These are phyloP conservation scores for Trichophyton benhamiae DNA, from an alignment of 2,329 filamentous ascomycete species.

Conservation along the genomic window DNA sequence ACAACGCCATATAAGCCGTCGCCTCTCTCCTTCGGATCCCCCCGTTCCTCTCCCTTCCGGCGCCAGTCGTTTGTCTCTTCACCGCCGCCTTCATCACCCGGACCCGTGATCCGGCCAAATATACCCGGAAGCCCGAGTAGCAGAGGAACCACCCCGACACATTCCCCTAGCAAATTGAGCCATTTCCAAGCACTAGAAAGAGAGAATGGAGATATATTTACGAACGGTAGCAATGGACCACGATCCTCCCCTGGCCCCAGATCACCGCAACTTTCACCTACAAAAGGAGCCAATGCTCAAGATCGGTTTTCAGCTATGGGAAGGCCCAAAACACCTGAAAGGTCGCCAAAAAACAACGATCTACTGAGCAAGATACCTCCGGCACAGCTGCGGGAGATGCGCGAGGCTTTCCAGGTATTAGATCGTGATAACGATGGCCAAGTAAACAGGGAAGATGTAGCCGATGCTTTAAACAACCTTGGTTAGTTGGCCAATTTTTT, in stretches of 20 bases:
- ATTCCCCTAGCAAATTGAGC: slow-evolving; percentile 37
- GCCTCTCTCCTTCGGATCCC: slow-evolving; percentile 57
- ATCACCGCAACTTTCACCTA: slow-evolving; percentile 31
- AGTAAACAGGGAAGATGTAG: slow-evolving; percentile 71
- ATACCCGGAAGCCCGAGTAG: slow-evolving; percentile 38
- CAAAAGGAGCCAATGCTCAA: slow-evolving; percentile 22
- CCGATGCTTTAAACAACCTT: slow-evolving; percentile 75
- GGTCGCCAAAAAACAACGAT: slow-evolving; percentile 15
- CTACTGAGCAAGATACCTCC: slow-evolving; percentile 45
- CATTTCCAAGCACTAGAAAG: slow-evolving; percentile 35
- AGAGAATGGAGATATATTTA: slow-evolving; percentile 28
- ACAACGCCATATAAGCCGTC: slow-evolving; percentile 56
- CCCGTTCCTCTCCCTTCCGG: slow-evolving; percentile 57
- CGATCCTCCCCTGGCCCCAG: slow-evolving; percentile 26
- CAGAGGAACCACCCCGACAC: slow-evolving; percentile 31
- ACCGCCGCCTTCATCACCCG: slow-evolving; percentile 47
- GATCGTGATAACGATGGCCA: slow-evolving; percentile 78
- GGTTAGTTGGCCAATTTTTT: slow-evolving; percentile 38
- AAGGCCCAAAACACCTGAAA: slow-evolving; percentile 16
- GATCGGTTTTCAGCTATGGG: slow-evolving; percentile 20
- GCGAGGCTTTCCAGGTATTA: slow-evolving; percentile 87
- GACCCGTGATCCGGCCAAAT: slow-evolving; percentile 36
- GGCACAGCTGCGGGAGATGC: slow-evolving; percentile 70
- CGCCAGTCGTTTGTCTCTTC: slow-evolving; percentile 42
- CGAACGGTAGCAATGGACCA: slow-evolving; percentile 18